Base-by-base conservation (phyloP, 257 asterid species). In the Echites panduratus region DNA sequence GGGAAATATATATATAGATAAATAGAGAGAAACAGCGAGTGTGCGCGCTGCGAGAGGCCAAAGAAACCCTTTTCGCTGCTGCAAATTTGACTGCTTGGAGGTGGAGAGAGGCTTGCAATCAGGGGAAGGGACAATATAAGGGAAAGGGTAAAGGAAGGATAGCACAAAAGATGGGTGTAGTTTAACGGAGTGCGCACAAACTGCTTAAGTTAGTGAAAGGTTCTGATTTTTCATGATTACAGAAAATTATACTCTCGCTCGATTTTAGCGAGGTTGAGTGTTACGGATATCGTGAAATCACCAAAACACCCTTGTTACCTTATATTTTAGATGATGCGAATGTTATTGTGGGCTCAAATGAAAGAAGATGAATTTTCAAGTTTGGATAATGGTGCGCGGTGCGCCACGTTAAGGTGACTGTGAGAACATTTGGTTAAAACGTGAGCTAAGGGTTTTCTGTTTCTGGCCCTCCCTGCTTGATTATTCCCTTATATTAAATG, bases 71-170 rank as follows among this genome's bases (percentile, higher is more conserved):
- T 79, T 38, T 45, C 44, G 70, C 56, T 78, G 76, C 75, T 75
- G 80, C 78, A n/a, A 38, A 26, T 68, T 32, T 49, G 84, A 81
- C 84, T 81, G 86, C 89, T 68, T 17, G 81, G 73, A 75, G 76
- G 75, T 68, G 81, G 65, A 43, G 73, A 17, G 61, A 26, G 35
- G 65, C 50, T 68, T 69, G 72, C 68, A 63, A 75, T 63, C 38
- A 77, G 86, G 74, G 75, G 57, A 58, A 78, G 79, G 84, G 76
- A 73, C 38, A 78, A 77, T 75, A 78, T 84, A 85, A 84, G 89
- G 93, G 86, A 75, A 76, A 83, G 74, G 82, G 79, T 72, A 58
- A 54, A 61, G 69, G 56, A 56, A 54, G 83, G 73, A 75, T 59
- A 75, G 74, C 59, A 47, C 45, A 80, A 58, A 35, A 38, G 32